These are phyloP conservation scores for Scytalidium sp. DNA, from an alignment of 2,329 filamentous ascomycete genomes.

Conservation along the genomic window DNA sequence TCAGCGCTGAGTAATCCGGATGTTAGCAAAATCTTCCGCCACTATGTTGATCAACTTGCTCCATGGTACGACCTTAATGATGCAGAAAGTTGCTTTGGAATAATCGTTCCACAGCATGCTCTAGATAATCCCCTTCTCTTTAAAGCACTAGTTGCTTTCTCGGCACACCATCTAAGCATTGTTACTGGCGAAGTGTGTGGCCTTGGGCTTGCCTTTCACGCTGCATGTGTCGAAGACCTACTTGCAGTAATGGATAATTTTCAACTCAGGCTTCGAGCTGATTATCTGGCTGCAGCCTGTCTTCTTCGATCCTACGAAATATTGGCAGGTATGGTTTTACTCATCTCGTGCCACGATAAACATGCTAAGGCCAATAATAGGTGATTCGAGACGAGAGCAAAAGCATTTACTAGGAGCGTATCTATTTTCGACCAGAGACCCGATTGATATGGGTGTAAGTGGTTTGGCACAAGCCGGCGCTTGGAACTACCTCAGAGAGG, in stretches of 20 bases:
- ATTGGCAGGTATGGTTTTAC: conserved; percentile 31
- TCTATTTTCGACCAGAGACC: conserved; percentile 4
- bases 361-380: conserved; percentile 8
- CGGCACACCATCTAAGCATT: conserved; percentile 37
- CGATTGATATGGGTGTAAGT: conserved; percentile 3
- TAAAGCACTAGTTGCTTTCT: conserved; percentile 41
- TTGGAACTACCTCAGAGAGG: conserved; percentile 50
- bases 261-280: conserved; percentile 19
- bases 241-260: conserved; percentile 25
- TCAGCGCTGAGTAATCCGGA: conserved; percentile 27
- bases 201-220: conserved; percentile 34
- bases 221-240: conserved; percentile 36
- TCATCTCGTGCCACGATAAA: conserved; percentile 2
- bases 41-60: conserved; percentile 37
- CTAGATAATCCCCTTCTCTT: conserved; percentile 39
- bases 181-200: conserved; percentile 25
- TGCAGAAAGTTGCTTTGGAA: conserved; percentile 30
- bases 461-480: conserved; percentile 38
- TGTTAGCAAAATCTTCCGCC: conserved; percentile 34
- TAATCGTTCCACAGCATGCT: conserved; percentile 32
- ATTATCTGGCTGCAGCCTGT: conserved; percentile 44
- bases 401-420: conserved; percentile 14
- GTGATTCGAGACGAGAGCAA: conserved; percentile 8
- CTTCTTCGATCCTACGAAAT: conserved; percentile 48
- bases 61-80: conserved; percentile 48